Percentiles rank a stretch among this genome's conserved stretches.
phyloP scores from a whole-genome alignment of 192 early-diverging fungal genomes.

The Backusella morwellensis region DNA sequence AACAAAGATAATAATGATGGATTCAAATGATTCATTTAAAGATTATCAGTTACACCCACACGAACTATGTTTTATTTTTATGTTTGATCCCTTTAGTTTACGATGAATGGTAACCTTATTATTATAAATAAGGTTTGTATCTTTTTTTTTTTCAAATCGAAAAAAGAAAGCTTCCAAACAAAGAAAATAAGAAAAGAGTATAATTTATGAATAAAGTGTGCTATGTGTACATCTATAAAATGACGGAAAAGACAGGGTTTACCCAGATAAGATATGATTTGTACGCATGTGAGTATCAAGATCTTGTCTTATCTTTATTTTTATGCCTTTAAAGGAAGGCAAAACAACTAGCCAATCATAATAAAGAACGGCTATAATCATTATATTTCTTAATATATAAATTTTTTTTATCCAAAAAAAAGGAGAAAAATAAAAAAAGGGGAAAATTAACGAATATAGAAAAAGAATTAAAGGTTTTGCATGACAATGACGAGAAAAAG shows the following conservation, averaged over 20 bases:
- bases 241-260: background rate
- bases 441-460: background rate
- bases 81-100: too few species aligned
- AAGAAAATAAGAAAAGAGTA: background rate
- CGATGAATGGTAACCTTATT: too few species aligned
- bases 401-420: background rate
- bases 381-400: background rate
- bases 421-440: background rate
- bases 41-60: background rate
- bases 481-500: background rate
- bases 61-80: background rate
- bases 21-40: background rate
- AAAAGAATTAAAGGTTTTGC: background rate
- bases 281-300: background rate
- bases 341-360: background rate
- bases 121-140: background rate
- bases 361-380: background rate
- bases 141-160: background rate
- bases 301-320: background rate
- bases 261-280: background rate
- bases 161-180: background rate
- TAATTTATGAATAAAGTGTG: background rate
- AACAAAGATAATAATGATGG: background rate
- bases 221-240: background rate
- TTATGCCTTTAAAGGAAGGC: constrained; percentile 9